Percentiles rank a stretch among this genome's conserved stretches.
phyloP scores from a whole-genome alignment of 352 stramenopile genomes.

The Aphanomyces stellatus region DNA sequence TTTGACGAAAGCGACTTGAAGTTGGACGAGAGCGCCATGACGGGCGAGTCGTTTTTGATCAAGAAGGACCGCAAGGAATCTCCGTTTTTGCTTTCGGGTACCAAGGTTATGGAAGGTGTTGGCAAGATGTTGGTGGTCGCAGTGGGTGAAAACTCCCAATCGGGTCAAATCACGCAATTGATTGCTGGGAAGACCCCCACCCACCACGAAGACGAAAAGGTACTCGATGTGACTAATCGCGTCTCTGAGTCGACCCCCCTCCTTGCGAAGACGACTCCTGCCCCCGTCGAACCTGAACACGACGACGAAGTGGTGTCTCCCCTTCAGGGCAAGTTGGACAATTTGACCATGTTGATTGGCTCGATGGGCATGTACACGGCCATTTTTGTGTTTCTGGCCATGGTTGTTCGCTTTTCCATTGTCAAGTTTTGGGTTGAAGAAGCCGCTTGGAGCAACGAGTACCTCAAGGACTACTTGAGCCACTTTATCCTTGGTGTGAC shows the following conservation, averaged over 20 bases:
- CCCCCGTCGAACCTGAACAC: neutral
- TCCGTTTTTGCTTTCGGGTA: conserved; percentile 73
- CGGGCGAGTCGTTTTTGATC: conserved; percentile 78
- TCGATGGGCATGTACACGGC: conserved; percentile 50
- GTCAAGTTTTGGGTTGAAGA: conserved; percentile 47
- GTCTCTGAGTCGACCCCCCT: neutral
- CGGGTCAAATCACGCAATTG: conserved; percentile 30
- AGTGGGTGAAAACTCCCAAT: conserved; percentile 32
- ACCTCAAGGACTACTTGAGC: conserved; percentile 45
- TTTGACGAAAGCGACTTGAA: conserved; percentile 63
- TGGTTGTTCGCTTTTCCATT: conserved; percentile 44
- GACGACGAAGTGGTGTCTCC: conserved; percentile 32
- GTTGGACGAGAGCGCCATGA: conserved; percentile 81
- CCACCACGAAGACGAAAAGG: neutral
- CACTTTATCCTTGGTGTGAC: conserved; percentile 88
- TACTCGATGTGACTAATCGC: neutral
- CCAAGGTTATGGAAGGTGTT: conserved; percentile 41
- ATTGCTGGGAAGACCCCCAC: neutral
- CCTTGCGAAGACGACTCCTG: neutral
- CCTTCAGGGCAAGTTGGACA: conserved; percentile 69
- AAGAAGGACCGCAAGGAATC: conserved; percentile 33
- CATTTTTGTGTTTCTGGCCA: conserved; percentile 50
- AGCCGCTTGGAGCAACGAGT: conserved; percentile 28
- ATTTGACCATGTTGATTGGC: conserved; percentile 58
- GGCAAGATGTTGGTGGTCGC: conserved; percentile 44